phyloP scores from a whole-genome alignment of 441 rosid species.

The Heliophila coronopifolia region DNA sequence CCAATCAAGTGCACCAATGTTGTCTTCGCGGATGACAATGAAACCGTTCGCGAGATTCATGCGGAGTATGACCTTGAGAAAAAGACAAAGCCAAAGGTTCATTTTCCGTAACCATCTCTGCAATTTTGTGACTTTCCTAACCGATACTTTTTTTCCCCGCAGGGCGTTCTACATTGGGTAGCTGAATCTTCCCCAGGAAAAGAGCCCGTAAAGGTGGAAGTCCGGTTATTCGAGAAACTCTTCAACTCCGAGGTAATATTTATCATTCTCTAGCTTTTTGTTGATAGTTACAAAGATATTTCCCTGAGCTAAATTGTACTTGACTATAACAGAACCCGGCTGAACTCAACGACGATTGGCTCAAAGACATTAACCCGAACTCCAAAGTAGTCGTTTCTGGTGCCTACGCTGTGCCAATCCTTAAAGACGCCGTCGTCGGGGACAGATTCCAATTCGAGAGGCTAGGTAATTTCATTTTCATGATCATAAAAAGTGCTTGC shows the following conservation, averaged over 20 bases:
- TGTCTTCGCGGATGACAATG: constrained; percentile 71
- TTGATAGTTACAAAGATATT: not conserved
- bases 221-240: constrained; percentile 80
- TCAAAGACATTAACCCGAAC: constrained; percentile 56
- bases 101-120: not conserved
- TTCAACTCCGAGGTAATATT: constrained; percentile 72
- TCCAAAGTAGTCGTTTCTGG: constrained; percentile 58
- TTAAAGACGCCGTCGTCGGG: constrained; percentile 52
- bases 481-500: not conserved
- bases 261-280: not conserved
- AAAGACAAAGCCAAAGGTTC: constrained; percentile 82
- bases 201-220: constrained; percentile 67
- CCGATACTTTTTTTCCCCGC: not conserved
- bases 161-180: constrained; percentile 99
- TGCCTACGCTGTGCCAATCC: constrained; percentile 61
- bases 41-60: constrained; percentile 62
- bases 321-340: constrained; percentile 61
- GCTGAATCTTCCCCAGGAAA: constrained; percentile 57
- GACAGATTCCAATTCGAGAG: constrained; percentile 85
- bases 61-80: constrained; percentile 84
- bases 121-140: constrained; percentile 12
- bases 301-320: not conserved
- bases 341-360: constrained; percentile 73
- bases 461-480: constrained; percentile 49
- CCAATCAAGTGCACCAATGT: constrained; percentile 83